A percentile compares a stretch with the other conserved stretches of the same genome.
Evolutionary conservation across 1,284 basidiomycete genomes (phyloP).

Genomic region (Hemileia vastatrix): DNA sequence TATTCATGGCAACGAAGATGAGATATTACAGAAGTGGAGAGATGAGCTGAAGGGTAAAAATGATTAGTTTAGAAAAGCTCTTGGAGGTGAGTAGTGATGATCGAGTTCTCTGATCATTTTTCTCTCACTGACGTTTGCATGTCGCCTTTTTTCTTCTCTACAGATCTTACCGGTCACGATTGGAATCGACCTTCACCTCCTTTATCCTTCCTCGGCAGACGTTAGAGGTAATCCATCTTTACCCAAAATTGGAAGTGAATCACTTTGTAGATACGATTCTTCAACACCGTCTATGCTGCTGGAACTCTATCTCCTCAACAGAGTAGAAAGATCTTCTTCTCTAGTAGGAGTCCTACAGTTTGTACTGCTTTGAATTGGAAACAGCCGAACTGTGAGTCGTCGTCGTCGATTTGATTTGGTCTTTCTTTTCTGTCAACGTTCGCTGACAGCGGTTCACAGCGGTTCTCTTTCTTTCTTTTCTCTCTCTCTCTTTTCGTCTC

Average conservation of each 20-base stretch:
- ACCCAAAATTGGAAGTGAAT: constrained; percentile 59
- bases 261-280: constrained; percentile 69
- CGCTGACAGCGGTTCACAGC: too few species aligned
- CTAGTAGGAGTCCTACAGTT: constrained; percentile 74
- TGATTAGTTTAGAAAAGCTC: constrained; percentile 34
- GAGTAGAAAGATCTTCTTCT: constrained; percentile 80
- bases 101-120: too few species aligned
- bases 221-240: constrained; percentile 35
- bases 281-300: constrained; percentile 61
- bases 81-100: constrained; percentile 25
- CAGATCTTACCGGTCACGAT: constrained; percentile 60
- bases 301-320: too few species aligned
- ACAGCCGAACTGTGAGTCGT: constrained; percentile 99
- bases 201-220: constrained; percentile 53
- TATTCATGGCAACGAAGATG: constrained; percentile 11
- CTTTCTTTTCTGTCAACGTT: neutral
- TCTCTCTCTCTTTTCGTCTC: constrained; percentile 12
- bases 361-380: constrained; percentile 94
- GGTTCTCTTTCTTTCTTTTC: constrained; percentile 6
- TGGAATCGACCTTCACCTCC: constrained; percentile 69
- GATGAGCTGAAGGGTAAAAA: constrained; percentile 25
- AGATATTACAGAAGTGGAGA: constrained; percentile 33
- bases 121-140: too few species aligned
- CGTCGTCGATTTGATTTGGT: too few species aligned
- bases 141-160: too few species aligned